Conservation (phyloP, 768 basidiomycete genomes). For the Tylopilus rubrobrunneus region DNA sequence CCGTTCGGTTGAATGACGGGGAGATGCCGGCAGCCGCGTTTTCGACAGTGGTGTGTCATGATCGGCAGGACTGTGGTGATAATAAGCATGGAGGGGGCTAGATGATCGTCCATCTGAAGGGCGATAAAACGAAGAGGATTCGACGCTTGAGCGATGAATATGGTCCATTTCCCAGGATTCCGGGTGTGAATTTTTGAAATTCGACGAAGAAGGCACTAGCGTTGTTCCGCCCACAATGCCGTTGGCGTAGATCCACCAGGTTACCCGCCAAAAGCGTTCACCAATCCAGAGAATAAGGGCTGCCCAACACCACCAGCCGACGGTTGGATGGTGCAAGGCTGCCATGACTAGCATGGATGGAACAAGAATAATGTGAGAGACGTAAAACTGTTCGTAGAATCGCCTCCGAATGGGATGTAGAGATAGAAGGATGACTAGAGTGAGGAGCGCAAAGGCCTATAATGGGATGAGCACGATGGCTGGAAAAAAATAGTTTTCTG, state of each 20-base stretch:
- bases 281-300: constrained; percentile 59
- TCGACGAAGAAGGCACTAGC: neutral
- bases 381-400: constrained; percentile 65
- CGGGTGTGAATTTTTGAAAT: neutral
- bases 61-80: constrained; percentile 8
- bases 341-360: constrained; percentile 57
- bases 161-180: constrained; percentile 27
- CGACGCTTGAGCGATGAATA: constrained; percentile 5
- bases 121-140: neutral
- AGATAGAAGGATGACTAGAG: constrained; percentile 49
- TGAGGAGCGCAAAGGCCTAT: constrained; percentile 56
- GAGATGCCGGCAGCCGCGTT: neutral
- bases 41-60: neutral
- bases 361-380: constrained; percentile 58
- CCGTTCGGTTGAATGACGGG: neutral
- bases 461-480: neutral
- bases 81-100: constrained; percentile 26
- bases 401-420: constrained; percentile 45
- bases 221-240: constrained; percentile 38
- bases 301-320: constrained; percentile 67
- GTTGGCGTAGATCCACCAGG: constrained; percentile 58
- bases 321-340: constrained; percentile 63
- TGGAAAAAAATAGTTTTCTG: constrained; percentile 9
- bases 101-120: constrained; percentile 10
- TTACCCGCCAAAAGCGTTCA: constrained; percentile 55